Conservation (phyloP, 2,329 filamentous ascomycete genomes). For the Aspergillus spinulosporus region DNA sequence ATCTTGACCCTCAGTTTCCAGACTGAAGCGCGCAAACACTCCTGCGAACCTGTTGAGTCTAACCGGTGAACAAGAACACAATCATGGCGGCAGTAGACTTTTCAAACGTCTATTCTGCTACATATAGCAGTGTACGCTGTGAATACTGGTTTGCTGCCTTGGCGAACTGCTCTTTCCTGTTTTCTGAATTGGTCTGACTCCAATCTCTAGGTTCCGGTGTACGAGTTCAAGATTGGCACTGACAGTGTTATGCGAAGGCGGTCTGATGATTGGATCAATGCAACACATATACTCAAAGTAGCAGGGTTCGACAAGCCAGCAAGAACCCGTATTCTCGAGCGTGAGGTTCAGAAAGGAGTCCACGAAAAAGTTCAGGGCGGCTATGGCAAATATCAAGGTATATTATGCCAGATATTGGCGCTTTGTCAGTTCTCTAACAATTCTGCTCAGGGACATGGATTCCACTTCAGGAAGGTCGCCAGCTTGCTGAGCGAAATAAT, state of each 20-base stretch:
- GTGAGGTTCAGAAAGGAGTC: slow-evolving; percentile 92
- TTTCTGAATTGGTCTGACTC: slow-evolving; percentile 8
- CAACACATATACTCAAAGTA: slow-evolving; percentile 97
- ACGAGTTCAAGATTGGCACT: slow-evolving; percentile 82
- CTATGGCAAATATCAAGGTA: slow-evolving; percentile 97
- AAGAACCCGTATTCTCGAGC: slow-evolving; percentile 88
- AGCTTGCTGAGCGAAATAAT: slow-evolving; percentile 82
- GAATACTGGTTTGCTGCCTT: slow-evolving; percentile 1
- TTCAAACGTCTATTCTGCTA: slow-evolving; percentile 62
- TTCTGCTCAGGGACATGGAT: slow-evolving; percentile 99
- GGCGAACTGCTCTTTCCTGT: not conserved
- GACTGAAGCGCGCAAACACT: slow-evolving; percentile 16
- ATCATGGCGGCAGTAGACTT: slow-evolving; percentile 39
- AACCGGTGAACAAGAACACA: slow-evolving; percentile 24
- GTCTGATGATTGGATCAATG: slow-evolving; percentile 96
- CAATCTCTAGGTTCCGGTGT: slow-evolving; percentile 76
- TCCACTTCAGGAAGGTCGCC: slow-evolving; percentile 75
- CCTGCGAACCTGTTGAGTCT: slow-evolving; percentile 26
- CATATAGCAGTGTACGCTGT: slow-evolving; percentile 61
- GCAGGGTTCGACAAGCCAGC: slow-evolving; percentile 97
- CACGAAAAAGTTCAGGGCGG: slow-evolving; percentile 99
- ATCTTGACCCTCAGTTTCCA: slow-evolving; percentile 12
- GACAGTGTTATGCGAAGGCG: slow-evolving; percentile 97
- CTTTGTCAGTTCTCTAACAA: not conserved
- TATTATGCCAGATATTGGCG: too few relatives aligned